Conservation (phyloP, 2,329 filamentous ascomycete genomes). For the Metarhizium brunneum region DNA sequence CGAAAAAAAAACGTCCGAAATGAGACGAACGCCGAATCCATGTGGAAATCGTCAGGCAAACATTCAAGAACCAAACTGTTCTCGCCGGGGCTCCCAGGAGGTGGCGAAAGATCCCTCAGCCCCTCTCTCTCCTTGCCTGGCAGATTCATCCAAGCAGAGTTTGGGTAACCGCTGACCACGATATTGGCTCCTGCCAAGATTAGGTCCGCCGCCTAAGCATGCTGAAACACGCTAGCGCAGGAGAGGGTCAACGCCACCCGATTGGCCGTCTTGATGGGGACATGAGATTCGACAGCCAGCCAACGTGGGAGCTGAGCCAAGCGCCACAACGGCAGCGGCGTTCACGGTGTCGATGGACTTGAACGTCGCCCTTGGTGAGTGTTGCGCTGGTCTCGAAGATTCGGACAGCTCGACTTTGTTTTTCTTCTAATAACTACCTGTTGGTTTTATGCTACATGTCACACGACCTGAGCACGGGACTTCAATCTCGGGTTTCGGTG, state of each 20-base stretch:
- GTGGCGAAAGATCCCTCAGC: neutral
- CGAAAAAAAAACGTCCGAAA: neutral
- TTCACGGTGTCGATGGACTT: no score
- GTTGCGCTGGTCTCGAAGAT: no score
- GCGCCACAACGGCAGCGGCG: no score
- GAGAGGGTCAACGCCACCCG: neutral
- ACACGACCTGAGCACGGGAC: no score
- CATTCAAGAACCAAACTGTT: neutral
- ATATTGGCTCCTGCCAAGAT: neutral
- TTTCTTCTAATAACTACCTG: no score
- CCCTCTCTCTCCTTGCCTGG: no score
- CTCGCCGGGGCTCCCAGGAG: neutral
- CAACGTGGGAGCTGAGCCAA: no score
- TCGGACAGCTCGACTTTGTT: no score
- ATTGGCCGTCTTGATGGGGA: neutral
- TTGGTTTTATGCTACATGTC: neutral
- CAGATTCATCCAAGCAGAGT: no score
- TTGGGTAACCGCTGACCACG: no score
- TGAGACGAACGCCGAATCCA: neutral
- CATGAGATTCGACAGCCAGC: neutral
- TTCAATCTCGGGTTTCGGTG: neutral
- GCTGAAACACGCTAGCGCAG: neutral
- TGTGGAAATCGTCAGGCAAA: neutral
- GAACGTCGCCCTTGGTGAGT: no score
- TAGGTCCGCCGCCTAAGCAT: no score